Conservation (phyloP, 2,329 filamentous ascomycete species). For the Pezicula neosporulosa region DNA sequence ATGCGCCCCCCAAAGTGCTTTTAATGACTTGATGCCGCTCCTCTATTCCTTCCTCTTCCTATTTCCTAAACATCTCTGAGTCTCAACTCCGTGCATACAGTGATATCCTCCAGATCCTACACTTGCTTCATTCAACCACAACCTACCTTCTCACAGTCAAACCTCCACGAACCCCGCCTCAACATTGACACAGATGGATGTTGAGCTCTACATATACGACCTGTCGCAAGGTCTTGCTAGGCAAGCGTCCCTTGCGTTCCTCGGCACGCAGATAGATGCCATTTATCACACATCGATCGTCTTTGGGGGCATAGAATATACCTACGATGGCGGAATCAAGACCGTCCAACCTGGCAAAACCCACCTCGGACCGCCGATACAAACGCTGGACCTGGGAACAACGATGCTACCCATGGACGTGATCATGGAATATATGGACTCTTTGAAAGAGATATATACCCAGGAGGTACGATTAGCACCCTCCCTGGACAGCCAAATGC, state of each 20-base stretch:
- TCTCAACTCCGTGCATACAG: too few relatives aligned
- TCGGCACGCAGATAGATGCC: constrained; percentile 76
- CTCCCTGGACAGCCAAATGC: background rate
- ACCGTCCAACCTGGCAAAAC: constrained; percentile 76
- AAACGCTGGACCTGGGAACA: constrained; percentile 69
- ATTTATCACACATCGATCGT: constrained; percentile 94
- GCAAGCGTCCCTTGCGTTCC: constrained; percentile 47
- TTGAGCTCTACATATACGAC: constrained; percentile 76
- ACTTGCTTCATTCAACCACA: background rate
- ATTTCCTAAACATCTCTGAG: too few relatives aligned
- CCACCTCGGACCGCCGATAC: constrained; percentile 81
- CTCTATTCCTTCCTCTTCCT: too few relatives aligned
- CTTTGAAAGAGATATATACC: constrained; percentile 78
- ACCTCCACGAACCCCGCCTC: background rate
- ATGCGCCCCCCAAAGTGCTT: too few relatives aligned
- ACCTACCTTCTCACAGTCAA: background rate
- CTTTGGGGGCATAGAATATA: constrained; percentile 79
- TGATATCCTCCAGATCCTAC: background rate
- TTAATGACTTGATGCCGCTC: too few relatives aligned
- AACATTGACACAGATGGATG: constrained; percentile 54
- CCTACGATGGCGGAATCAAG: constrained; percentile 86
- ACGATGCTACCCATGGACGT: constrained; percentile 79
- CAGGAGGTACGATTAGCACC: constrained; percentile 51
- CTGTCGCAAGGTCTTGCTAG: constrained; percentile 57
- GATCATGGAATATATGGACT: constrained; percentile 83